A percentile compares a stretch with the other conserved stretches of the same genome.
Evolutionary conservation across 179 eudicot genomes (phyloP).

Genomic region (Gypsophila paniculata): DNA sequence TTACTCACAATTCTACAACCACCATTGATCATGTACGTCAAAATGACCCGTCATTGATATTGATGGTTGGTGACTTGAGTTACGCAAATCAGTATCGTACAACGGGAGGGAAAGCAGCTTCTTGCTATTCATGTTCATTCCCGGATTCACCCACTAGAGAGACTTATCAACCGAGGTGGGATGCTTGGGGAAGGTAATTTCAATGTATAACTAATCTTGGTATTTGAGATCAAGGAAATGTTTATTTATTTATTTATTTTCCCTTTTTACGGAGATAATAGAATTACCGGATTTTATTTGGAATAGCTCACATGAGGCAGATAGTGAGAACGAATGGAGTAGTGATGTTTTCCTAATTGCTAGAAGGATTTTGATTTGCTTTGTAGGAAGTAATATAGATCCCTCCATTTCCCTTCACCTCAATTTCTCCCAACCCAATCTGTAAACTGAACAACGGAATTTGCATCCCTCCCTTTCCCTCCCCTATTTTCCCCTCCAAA

Average conservation of each 20-base stretch:
- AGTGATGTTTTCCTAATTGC: too few relatives aligned
- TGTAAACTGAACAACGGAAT: too few relatives aligned
- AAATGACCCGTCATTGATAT: slow-evolving; percentile 65
- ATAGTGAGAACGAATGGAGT: too few relatives aligned
- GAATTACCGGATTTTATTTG: neutral
- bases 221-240: neutral
- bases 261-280: neutral
- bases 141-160: slow-evolving; percentile 78
- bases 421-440: too few relatives aligned
- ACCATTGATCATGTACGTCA: slow-evolving; percentile 64
- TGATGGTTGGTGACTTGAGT: slow-evolving; percentile 78
- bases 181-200: slow-evolving; percentile 85
- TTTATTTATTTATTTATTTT: too few relatives aligned
- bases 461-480: too few relatives aligned
- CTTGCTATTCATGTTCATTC: slow-evolving; percentile 70
- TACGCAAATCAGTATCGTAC: slow-evolving; percentile 85
- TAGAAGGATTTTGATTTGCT: too few relatives aligned
- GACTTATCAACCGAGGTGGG: slow-evolving; percentile 93
- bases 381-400: too few relatives aligned
- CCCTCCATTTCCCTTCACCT: too few relatives aligned
- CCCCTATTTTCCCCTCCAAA: too few relatives aligned
- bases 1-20: slow-evolving; percentile 69
- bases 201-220: neutral
- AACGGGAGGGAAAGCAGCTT: slow-evolving; percentile 70
- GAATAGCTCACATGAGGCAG: neutral